Conservation (phyloP, 257 asterid species). For the Marsdenia floribunda region DNA sequence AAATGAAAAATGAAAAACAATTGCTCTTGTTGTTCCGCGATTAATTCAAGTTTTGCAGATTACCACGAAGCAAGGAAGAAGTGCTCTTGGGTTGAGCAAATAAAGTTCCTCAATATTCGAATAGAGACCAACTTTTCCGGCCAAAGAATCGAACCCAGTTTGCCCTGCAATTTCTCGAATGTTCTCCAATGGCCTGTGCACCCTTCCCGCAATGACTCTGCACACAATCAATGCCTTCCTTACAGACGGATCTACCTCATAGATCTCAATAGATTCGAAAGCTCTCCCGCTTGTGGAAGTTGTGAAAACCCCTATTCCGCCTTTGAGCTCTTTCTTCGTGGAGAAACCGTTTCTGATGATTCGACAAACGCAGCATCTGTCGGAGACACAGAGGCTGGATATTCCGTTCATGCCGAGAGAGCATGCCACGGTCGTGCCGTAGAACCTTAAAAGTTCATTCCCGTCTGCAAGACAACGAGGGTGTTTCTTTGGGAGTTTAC, state of each 20-base stretch:
- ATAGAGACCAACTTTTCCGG: slow-evolving; percentile 82
- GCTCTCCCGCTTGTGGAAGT: slow-evolving; percentile 83
- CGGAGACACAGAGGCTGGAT: slow-evolving; percentile 63
- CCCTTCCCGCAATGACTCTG: slow-evolving; percentile 91
- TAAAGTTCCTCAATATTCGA: slow-evolving; percentile 94
- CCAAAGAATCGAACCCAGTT: slow-evolving; percentile 79
- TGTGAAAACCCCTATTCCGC: slow-evolving; percentile 77
- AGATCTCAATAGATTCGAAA: slow-evolving; percentile 46
- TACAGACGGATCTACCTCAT: slow-evolving; percentile 23
- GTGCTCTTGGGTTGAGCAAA: slow-evolving; percentile 76
- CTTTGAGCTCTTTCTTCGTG: slow-evolving; percentile 42
- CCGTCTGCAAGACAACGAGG: slow-evolving; percentile 94
- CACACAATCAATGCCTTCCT: slow-evolving; percentile 78
- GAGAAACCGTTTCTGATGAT: slow-evolving; percentile 69
- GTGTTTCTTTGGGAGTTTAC: slow-evolving; percentile 72
- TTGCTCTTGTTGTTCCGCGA: background rate
- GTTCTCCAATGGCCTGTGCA: slow-evolving; percentile 81
- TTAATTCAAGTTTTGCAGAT: slow-evolving; percentile 52
- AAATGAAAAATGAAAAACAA: no score
- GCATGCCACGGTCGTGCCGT: slow-evolving; percentile 67
- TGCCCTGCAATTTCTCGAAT: slow-evolving; percentile 58
- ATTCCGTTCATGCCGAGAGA: slow-evolving; percentile 67
- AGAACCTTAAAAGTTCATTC: slow-evolving; percentile 72
- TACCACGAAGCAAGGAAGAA: slow-evolving; percentile 89
- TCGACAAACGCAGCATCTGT: slow-evolving; percentile 66